Evolutionary conservation across 495 filamentous ascomycete species (phyloP), one percentile per base, ranked within the genome.

Genomic region (Trichoderma erinaceum): DNA sequence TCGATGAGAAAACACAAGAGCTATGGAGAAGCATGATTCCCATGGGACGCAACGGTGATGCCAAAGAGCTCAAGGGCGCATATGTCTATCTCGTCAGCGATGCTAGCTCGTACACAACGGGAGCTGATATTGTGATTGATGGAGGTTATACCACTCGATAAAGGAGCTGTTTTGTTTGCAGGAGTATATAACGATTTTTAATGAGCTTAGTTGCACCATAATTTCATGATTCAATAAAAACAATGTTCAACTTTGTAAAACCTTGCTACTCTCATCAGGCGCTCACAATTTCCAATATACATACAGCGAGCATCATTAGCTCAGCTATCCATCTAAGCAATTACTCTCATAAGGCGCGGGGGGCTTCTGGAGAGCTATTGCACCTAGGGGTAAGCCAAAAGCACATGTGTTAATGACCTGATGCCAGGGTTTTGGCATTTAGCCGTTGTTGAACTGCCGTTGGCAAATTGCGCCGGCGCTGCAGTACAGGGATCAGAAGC

Each of bases 11-110:
- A 76, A 85, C 81, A 0, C 88, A 92, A 80, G 77, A 89, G 68
- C 75, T 92, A 65, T 93, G 91, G 91, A 81, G 82, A 71, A 81
- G 77, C 69, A 92, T 92, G 90, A 92, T 92, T 63, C 90, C 90
- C 4, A 83, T 93, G 82, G 88, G 87, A 25, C 84, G 90, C 21
- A 81, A 90, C 63, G 90, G 90, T 41, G 78, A 89, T 32, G 89
- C 90, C 0, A 91, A 92, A 83, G 91, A 94, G 84, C 75, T 94
- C 46, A 94, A 94, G 86, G 90, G 88, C 6, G 89, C 89, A 6
- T 94, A 92, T 75, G 87, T 92, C 8, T 94, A 92, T 74, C 75
- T 94, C 69, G 81, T 82, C 69, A 87, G 83, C 71, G 89, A 94
- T 77, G 91, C 91, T 10, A 87, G 86, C 75, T 79, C 76, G 2